Percentiles rank a stretch among this genome's conserved stretches.
These are phyloP conservation scores for Colletotrichum cereale DNA, from an alignment of 2,329 filamentous ascomycete species.

Conservation along the genomic window DNA sequence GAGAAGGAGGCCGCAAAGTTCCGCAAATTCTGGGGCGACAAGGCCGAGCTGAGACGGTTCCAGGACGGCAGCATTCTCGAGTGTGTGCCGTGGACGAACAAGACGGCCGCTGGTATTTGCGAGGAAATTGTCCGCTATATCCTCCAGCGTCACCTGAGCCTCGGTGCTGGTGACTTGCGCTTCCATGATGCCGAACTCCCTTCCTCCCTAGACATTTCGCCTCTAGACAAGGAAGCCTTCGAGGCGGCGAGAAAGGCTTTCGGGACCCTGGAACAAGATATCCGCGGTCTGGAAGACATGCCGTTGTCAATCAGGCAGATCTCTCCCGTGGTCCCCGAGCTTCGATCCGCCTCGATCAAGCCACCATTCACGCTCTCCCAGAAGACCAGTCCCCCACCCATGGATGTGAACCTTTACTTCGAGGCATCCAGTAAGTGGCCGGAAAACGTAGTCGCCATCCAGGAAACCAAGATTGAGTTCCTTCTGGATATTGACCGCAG, in stretches of 20 bases:
- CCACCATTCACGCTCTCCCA: slow-evolving; percentile 62
- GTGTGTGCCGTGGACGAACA: slow-evolving; percentile 85
- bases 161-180: slow-evolving; percentile 65
- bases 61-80: slow-evolving; percentile 95
- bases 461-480: slow-evolving; percentile 94
- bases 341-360: slow-evolving; percentile 79
- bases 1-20: slow-evolving; percentile 86
- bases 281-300: slow-evolving; percentile 83
- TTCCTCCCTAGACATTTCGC: slow-evolving; percentile 59
- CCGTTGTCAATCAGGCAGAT: slow-evolving; percentile 90
- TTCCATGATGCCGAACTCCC: slow-evolving; percentile 65
- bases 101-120: slow-evolving; percentile 73
- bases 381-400: slow-evolving; percentile 64
- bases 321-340: slow-evolving; percentile 76
- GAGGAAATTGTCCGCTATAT: slow-evolving; percentile 84
- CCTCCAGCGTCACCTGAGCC: slow-evolving; percentile 76
- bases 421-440: slow-evolving; percentile 96
- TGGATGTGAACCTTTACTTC: slow-evolving; percentile 88
- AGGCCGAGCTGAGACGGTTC: slow-evolving; percentile 92
- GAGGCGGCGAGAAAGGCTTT: slow-evolving; percentile 78
- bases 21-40: slow-evolving; percentile 94
- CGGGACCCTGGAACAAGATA: slow-evolving; percentile 78
- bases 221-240: slow-evolving; percentile 70
- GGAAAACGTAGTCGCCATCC: slow-evolving; percentile 89
- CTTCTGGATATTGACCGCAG: slow-evolving; percentile 81